Evolutionary conservation across 495 filamentous ascomycete species (phyloP).

Genomic region (Annulohypoxylon moriforme): DNA sequence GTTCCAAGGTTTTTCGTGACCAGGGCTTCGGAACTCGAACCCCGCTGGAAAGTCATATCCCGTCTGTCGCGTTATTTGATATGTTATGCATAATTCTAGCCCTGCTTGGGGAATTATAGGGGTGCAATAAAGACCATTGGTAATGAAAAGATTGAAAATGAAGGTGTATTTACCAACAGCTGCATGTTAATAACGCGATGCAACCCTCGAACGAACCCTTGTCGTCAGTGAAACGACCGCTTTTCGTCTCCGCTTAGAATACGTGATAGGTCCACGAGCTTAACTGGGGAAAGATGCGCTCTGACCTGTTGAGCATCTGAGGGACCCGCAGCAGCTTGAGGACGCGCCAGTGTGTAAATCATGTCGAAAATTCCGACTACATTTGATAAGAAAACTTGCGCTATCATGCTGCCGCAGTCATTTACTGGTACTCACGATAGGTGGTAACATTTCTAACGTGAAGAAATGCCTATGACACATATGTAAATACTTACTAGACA

Average conservation of each 20-base stretch:
- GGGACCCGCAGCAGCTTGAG: neutral
- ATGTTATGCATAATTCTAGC: neutral
- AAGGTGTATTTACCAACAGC: constrained; percentile 8
- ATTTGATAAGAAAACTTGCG: neutral
- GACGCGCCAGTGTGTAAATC: neutral
- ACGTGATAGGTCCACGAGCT: constrained; percentile 4
- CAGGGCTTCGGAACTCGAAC: constrained; percentile 20
- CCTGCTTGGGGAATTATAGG: neutral
- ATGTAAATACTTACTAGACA: no score
- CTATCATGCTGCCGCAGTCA: no score
- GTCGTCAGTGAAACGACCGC: constrained; percentile 24
- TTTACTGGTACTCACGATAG: no score
- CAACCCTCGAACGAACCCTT: constrained; percentile 13
- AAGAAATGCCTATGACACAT: no score
- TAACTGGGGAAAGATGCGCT: constrained; percentile 1
- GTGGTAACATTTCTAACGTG: no score
- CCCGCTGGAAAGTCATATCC: constrained; percentile 11
- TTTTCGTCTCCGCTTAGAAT: neutral
- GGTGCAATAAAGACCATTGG: neutral
- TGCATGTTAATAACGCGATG: constrained; percentile 13
- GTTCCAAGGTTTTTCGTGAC: constrained; percentile 5
- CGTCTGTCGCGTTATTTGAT: constrained; percentile 2
- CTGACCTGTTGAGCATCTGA: neutral
- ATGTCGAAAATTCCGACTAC: neutral
- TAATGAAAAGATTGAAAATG: neutral